Base-by-base conservation (phyloP, 768 basidiomycete species). In the Suillus sp. region DNA sequence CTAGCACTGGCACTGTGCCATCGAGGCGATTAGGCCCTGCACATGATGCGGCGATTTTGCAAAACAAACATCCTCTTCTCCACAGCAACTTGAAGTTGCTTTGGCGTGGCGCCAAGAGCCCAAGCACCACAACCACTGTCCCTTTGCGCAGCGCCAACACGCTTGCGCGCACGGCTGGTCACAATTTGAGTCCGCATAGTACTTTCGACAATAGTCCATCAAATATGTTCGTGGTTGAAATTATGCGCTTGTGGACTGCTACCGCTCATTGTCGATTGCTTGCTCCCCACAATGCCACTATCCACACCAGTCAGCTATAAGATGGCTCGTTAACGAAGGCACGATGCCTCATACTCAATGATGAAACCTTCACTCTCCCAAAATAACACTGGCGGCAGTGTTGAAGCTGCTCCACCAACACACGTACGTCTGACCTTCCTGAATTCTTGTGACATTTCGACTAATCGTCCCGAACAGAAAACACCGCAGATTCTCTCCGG, bases 341-440 rank as follows among this genome's bases (percentile, higher is more conserved):
- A 9, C 16, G 35, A 18, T 56, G 5, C 35, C 16, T 37, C 22
- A 18, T 25, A 54, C 25, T 13, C 16, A 27, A 20, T 10, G 25
- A 57, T 38, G 37, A 38, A 38, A 38, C 11, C 18, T 27, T 57
- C 16, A 18, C 55, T 57, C 18, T 40, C 37, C 18, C 18, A 57
- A 57, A 57, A 20, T 57, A 57, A 40, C 25, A 2, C 55, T 20
- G 2, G 18, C 20, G 55, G 55, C 55, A 20, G 55, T 57, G 55
- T 25, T 10, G 8, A 38, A 25, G 35, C 22, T 38, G 4, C 54
- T 18, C 8, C 54, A 34, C 13, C 53, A 14, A n/a, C 34, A 16
- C n/a, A 20, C 22, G 55, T 56, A 9, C n/a, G 53, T 10, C 16
- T n/a, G 25, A 10, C 14, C 14, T 56, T 37, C 22, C 3, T 56